A percentile compares a stretch with the other conserved stretches of the same genome.
phyloP scores from a whole-genome alignment of 352 stramenopile genomes.

The Phytophthora fragariaefolia region DNA sequence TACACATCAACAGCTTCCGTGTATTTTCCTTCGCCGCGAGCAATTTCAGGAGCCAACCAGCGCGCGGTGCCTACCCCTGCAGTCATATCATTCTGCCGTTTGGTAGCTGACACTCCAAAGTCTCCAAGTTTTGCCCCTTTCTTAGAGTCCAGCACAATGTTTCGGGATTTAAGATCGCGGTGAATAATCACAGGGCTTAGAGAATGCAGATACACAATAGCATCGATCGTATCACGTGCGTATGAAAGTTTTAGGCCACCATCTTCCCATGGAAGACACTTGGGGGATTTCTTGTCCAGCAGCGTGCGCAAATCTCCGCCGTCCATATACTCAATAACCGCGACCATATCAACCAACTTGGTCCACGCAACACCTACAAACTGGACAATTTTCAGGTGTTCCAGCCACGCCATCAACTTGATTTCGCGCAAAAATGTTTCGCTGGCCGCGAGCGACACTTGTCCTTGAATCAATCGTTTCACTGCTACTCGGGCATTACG shows the following conservation, averaged over 20 bases:
- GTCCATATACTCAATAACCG: conserved; percentile 78
- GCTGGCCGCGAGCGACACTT: conserved; percentile 54
- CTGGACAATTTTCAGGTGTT: conserved; percentile 70
- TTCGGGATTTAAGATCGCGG: conserved; percentile 76
- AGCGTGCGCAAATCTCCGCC: conserved; percentile 63
- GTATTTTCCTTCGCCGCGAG: conserved; percentile 65
- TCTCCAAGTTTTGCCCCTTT: conserved; percentile 73
- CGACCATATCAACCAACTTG: conserved; percentile 68
- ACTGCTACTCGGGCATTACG: conserved; percentile 61
- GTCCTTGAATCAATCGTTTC: conserved; percentile 59
- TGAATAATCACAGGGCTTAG: conserved; percentile 70
- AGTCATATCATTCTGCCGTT: conserved; percentile 67
- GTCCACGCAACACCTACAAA: conserved; percentile 84
- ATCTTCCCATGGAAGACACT: conserved; percentile 34
- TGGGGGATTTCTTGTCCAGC: conserved; percentile 48
- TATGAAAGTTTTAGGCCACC: conserved; percentile 52
- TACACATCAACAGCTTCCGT: conserved; percentile 75
- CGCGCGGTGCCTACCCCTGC: conserved; percentile 64
- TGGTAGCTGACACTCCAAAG: conserved; percentile 69
- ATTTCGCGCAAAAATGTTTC: conserved; percentile 74
- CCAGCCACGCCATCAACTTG: conserved; percentile 76
- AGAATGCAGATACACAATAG: conserved; percentile 76
- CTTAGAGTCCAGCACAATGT: conserved; percentile 67
- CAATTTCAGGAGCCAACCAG: conserved; percentile 71
- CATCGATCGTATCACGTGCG: conserved; percentile 68